Evolutionary conservation across 2,329 filamentous ascomycete genomes (phyloP).

Genomic region (Xylariaceae sp.): DNA sequence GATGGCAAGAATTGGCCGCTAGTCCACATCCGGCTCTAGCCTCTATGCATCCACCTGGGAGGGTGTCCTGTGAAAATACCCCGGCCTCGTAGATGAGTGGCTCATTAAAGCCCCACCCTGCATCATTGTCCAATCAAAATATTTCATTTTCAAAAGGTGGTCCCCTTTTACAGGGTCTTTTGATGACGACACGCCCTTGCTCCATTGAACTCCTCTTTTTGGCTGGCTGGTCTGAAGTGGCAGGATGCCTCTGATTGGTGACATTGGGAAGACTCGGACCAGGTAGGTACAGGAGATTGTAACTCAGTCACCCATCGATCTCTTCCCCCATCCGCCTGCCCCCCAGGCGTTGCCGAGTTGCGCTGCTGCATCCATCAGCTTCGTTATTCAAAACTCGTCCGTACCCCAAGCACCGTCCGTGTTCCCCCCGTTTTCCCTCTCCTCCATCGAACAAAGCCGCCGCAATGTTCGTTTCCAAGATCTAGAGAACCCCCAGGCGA

Average conservation of each 20-base stretch:
- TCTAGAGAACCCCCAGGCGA: slow-evolving; percentile 56
- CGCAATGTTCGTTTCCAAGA: slow-evolving; percentile 58
- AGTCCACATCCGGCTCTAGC: slow-evolving; percentile 1
- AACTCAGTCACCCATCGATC: slow-evolving; percentile 3
- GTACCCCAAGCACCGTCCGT: slow-evolving; percentile 36
- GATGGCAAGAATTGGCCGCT: background rate
- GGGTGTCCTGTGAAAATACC: slow-evolving; percentile 6
- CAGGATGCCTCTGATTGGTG: slow-evolving; percentile 2
- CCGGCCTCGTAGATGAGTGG: slow-evolving; percentile 16
- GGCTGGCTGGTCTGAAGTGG: slow-evolving; percentile 14
- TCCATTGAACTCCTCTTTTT: slow-evolving; percentile 10
- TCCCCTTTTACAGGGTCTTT: background rate
- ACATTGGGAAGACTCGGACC: background rate
- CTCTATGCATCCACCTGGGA: slow-evolving; percentile 13
- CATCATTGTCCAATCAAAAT: slow-evolving; percentile 1
- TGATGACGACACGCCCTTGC: slow-evolving; percentile 3
- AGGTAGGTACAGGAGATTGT: too few species aligned
- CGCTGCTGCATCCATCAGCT: slow-evolving; percentile 13
- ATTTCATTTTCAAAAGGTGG: slow-evolving; percentile 3
- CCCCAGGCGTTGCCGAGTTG: slow-evolving; percentile 20
- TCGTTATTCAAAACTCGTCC: slow-evolving; percentile 40
- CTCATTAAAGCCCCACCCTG: slow-evolving; percentile 10
- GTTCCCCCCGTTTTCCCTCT: slow-evolving; percentile 42
- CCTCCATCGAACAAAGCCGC: slow-evolving; percentile 53
- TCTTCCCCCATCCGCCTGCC: slow-evolving; percentile 9